phyloP scores from a whole-genome alignment of 2,329 filamentous ascomycete genomes.

The Phaeophleospora eucalypticola region DNA sequence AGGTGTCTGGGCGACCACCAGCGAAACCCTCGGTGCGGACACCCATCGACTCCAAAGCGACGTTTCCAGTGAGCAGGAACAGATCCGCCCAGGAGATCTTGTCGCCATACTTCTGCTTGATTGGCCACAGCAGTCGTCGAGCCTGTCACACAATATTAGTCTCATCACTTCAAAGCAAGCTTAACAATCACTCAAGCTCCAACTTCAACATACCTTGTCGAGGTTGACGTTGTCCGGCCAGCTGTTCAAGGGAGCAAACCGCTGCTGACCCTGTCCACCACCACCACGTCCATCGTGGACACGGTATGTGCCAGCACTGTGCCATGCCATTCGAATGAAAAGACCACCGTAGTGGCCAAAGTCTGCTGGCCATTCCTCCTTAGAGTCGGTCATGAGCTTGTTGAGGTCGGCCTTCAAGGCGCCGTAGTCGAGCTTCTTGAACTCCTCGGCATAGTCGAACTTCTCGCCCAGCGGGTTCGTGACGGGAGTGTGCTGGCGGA shows the following conservation, averaged over 20 bases:
- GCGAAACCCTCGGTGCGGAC: slow-evolving; percentile 70
- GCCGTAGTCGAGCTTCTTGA: slow-evolving; percentile 67
- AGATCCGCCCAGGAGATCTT: slow-evolving; percentile 80
- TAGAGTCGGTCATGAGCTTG: slow-evolving; percentile 70
- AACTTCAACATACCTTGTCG: slow-evolving; percentile 53
- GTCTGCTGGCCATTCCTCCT: slow-evolving; percentile 79
- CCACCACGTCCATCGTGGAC: slow-evolving; percentile 71
- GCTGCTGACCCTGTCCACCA: slow-evolving; percentile 67
- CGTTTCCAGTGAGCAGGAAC: slow-evolving; percentile 67
- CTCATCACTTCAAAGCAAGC: background rate
- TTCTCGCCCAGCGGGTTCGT: slow-evolving; percentile 60
- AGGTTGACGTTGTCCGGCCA: slow-evolving; percentile 77
- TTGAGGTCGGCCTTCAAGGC: slow-evolving; percentile 69
- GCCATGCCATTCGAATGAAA: slow-evolving; percentile 78
- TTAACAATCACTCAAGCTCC: background rate
- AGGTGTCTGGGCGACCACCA: slow-evolving; percentile 67
- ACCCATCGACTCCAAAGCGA: slow-evolving; percentile 73
- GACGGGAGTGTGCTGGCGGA: slow-evolving; percentile 64
- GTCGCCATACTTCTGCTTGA: slow-evolving; percentile 81
- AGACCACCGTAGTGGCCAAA: slow-evolving; percentile 77
- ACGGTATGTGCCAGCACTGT: slow-evolving; percentile 74
- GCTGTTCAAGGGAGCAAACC: slow-evolving; percentile 75
- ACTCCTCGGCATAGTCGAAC: slow-evolving; percentile 69
- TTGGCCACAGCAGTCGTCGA: slow-evolving; percentile 71
- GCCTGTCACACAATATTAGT: slow-evolving; percentile 36